Evolutionary conservation across 169 alveolate genomes (phyloP), one percentile per base, ranked within the genome.

Genomic region (Theileria annulata): DNA sequence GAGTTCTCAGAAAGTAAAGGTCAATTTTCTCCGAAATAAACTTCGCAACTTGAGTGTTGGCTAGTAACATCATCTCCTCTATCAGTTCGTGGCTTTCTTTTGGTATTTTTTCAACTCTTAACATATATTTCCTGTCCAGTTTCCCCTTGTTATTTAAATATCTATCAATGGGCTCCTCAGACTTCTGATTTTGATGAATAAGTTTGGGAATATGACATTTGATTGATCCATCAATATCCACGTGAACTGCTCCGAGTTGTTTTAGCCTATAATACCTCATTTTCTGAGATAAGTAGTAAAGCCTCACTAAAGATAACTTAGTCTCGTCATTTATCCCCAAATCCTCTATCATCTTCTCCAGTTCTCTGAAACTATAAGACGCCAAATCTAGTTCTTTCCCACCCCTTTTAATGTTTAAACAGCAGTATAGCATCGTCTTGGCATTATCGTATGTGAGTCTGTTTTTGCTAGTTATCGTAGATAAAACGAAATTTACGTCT

Each of bases 51-150:
- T 85, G 83, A 37, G 89, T 80, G 54, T 91, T 91, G 25, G 95
- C 90, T 28, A 91, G 80, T 17, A 91, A 74, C 95, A 91, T 91
- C 91, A 91, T 86, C 75, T 91, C 95, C 90, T 91, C 95, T 23
- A 91, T 88, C 69, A 91, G 69, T 79, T 80, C 88, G 60, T 91
- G 95, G 76, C 95, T 77, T 58, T 87, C 86, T n/a, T 33, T 77
- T 13, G 81, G 83, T n/a, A 73, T 64, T 30, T 73, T 63, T 19
- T 73, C 83, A 49, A 76, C 62, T 42, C 79, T 49, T 23, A 85
- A 56, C 25, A 76, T 8, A 19, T 58, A 35, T 47, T 31, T 31
- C 25, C 48, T 54, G 30, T 35, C 71, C 13, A 5, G 42, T 23
- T 31, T 59, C 33, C 59, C 15, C 56, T 71, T 21, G 25, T 62